Base-by-base conservation (phyloP, 2,329 filamentous ascomycete genomes). In the Ophiostoma novo-ulmi region DNA sequence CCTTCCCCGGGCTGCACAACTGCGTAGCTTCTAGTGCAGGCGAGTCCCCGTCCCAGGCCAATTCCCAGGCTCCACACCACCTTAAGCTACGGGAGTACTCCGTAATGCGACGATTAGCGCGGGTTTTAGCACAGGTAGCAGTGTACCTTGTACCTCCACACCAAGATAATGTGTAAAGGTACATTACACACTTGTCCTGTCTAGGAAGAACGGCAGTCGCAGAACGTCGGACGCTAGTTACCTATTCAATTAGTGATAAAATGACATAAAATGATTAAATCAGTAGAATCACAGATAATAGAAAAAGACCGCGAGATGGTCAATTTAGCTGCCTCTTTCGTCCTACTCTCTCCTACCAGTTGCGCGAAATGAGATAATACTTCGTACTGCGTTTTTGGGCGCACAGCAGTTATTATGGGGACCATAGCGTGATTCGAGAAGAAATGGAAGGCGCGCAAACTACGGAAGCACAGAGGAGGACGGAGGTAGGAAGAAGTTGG, bases 281-380 rank as follows among this genome's bases (percentile, higher is more conserved):
- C 11, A 63, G 4, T 35, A 5, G 31, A 36, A 35, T 13, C 3
- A 63, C 26, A 63, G 58, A 36, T 63, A 63, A 35, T 63, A 22
- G 22, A 63, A 63, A 63, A 63, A 63, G 26, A 35, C 58, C 26
- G 13, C 26, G n/a, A 63, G 58, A 63, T 35, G 26, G n/a, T 20
- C 22, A 8, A 35, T 10, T 41, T 26, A 70, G 70, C 66, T 70
- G 39, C 66, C 66, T 68, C 55, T 64, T 70, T 68, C 66, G 70
- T 68, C 36, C 36, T 55, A 65, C 55, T 6, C 63, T 39, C 63
- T 11, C 63, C 11, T 22, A 20, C 20, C 61, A 38, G 31, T 13
- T 58, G 63, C 36, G 63, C 63, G 36, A 2, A 38, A 11, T 38
- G 35, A 10, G 31, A 64, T 64, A 31, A 58, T 20, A 58, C 58